Evolutionary conservation across 768 basidiomycete species (phyloP), one percentile per base, ranked within the genome.

Genomic region (Leccinum imitatum): DNA sequence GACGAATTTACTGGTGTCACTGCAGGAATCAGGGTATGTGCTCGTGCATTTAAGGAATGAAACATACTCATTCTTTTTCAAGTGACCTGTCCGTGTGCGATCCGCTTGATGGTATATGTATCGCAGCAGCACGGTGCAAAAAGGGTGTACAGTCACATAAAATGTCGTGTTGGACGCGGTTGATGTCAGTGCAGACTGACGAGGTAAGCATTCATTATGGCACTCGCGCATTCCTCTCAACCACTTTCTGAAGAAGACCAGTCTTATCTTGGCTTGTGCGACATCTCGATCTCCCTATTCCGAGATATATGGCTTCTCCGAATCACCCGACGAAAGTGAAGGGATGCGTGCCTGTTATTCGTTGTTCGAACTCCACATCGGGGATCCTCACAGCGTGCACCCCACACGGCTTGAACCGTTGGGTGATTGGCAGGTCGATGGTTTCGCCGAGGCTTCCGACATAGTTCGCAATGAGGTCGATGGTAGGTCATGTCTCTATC

Each of bases 1-100:
- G 25, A 73, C 76, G 13, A 61, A 73, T 10, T 70, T 82, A 50
- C 58, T 90, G 27, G 74, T 82, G 1, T 82, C 82, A 23, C 71
- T 93, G 44, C 87, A 87, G 54, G 79, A 84, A 64, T 79, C 82
- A 46, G 91, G 91, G 91, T 91, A 67, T 46, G 4, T 68, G 78
- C 70, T 37, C 14, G 37, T 35, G 15, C 31, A 25, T 54, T 48
- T 23, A 25, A 50, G 56, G 19, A 33, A n/a, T 11, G 23, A 33
- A 15, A 35, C 53, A 57, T 48, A 62, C 56, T 61, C 54, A 64
- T 47, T 10, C 33, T 33, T 55, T 21, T 13, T 59, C 47, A 59
- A 90, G 89, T 13, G 71, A 81, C 59, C 67, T 91, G 19, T 82
- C 80, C 25, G 71, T 87, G 1, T 80, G 84, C 56, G 79, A 83